Base-by-base conservation (phyloP, 345 rosid genomes). In the Citrus trifoliata region DNA sequence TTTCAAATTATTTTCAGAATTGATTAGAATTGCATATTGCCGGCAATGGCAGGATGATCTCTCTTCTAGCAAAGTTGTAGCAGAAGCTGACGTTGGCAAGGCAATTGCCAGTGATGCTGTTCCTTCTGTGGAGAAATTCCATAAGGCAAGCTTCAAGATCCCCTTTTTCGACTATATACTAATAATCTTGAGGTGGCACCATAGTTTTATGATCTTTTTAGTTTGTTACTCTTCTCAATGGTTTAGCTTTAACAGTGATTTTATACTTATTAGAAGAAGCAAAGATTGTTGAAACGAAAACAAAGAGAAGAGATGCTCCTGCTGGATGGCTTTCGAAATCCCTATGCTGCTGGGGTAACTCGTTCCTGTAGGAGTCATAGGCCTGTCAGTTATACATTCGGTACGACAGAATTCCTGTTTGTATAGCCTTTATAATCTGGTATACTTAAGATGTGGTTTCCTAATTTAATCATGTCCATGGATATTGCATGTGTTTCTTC, bases 311-410 rank as follows among this genome's bases (percentile, higher is more conserved):
- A 88, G 80, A 88, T 55, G 87, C 85, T 80, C 33, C 83, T 88
- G 33, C 21, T 66, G 66, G 86, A 70, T 81, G 85, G 71, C 68
- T 81, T 77, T 37, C 75, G 78, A 83, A 77, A 62, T 70, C 79
- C 85, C 75, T 83, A 58, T 70, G 79, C 78, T 25, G 62, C 80
- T 70, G 86, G 89, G 67, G 25, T 67, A 38, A 82, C 88, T 53
- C 92, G 98, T 74, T 86, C 95, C 60, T 89, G 97, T 75, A 93
- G 95, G 79, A 90, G 61, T 78, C 88, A 88, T 35, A 77, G 83
- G 77, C 88, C 90, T 12, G 80, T 88, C 81, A 85, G 78, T 79
- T 94, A 93, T 83, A 93, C 96, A 80, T 93, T 78, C 77, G 97
- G 96, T 94, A 90, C 32, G 84, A 72, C 80, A 73, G 66, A 62